A percentile compares a stretch with the other conserved stretches of the same genome.
These are phyloP conservation scores for Lolium perenne DNA, from an alignment of 176 grass and related monocot genomes.

Conservation along the genomic window DNA sequence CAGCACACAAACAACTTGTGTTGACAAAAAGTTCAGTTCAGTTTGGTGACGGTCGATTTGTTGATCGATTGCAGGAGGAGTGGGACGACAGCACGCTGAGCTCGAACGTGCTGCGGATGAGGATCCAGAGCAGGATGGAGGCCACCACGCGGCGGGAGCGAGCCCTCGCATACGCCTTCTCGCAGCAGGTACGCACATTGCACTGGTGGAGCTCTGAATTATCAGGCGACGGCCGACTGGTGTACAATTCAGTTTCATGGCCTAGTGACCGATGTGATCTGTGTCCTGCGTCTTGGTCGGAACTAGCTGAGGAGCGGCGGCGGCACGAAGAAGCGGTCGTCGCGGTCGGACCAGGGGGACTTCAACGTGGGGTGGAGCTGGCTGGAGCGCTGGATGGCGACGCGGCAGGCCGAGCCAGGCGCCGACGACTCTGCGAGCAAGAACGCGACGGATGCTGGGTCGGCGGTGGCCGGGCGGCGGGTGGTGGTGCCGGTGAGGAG, in stretches of 20 bases:
- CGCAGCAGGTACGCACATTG: slow-evolving; percentile 66
- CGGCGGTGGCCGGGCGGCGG: slow-evolving; percentile 42
- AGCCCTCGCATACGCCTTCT: slow-evolving; percentile 95
- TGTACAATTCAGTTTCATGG: neutral
- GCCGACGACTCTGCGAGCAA: slow-evolving; percentile 68
- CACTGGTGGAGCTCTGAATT: neutral
- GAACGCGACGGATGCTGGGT: slow-evolving; percentile 49
- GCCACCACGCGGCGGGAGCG: slow-evolving; percentile 84
- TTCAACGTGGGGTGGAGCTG: slow-evolving; percentile 93
- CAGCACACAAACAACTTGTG: too few relatives aligned
- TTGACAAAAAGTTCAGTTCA: too few relatives aligned
- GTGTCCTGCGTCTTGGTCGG: neutral
- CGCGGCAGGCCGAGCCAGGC: slow-evolving; percentile 56
- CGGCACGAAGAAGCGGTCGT: slow-evolving; percentile 64
- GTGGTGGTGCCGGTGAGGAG: slow-evolving; percentile 53
- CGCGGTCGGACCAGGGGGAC: slow-evolving; percentile 54
- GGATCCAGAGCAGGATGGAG: slow-evolving; percentile 88
- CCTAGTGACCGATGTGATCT: neutral
- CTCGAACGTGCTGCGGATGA: slow-evolving; percentile 69
- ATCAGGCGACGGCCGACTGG: neutral
- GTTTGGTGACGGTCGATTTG: too few relatives aligned
- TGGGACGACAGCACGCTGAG: slow-evolving; percentile 99
- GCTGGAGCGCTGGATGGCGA: slow-evolving; percentile 99
- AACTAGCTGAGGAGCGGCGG: slow-evolving; percentile 65
- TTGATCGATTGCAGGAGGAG: slow-evolving; percentile 60